Conservation (phyloP, 257 asterid genomes). For the Solanum paucissectum region DNA sequence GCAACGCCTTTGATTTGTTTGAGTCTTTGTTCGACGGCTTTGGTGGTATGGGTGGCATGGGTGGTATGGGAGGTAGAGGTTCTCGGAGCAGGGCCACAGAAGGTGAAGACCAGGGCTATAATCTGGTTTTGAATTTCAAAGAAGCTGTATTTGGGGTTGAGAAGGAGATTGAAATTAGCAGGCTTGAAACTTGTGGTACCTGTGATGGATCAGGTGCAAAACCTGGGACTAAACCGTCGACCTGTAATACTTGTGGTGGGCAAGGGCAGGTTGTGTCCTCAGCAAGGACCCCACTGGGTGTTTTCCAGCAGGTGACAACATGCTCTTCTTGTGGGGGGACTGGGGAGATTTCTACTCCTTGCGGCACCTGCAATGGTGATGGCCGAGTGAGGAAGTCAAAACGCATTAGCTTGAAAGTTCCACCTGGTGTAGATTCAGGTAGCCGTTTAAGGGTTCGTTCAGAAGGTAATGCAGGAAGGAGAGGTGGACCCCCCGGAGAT, state of each 20-base stretch:
- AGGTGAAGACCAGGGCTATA: conserved; percentile 89
- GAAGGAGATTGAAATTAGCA: conserved; percentile 81
- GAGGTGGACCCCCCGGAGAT: conserved; percentile 93
- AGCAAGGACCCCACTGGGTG: conserved; percentile 89
- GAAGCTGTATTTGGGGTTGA: conserved; percentile 91
- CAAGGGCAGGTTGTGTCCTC: conserved; percentile 91
- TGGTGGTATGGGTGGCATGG: conserved; percentile 92
- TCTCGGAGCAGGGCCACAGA: conserved; percentile 69
- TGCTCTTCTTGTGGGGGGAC: conserved; percentile 81
- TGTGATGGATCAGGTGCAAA: conserved; percentile 94
- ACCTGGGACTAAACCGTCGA: conserved; percentile 70
- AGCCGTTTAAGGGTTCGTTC: conserved; percentile 83
- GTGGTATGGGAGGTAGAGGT: conserved; percentile 74
- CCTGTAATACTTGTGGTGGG: conserved; percentile 76
- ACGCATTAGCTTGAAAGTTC: conserved; percentile 90
- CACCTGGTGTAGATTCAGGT: conserved; percentile 87
- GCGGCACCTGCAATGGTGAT: conserved; percentile 73
- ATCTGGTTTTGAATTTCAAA: conserved; percentile 69
- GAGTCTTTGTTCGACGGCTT: conserved; percentile 84
- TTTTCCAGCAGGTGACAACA: conserved; percentile 91
- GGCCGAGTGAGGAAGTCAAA: conserved; percentile 80
- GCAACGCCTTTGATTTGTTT: conserved; percentile 89
- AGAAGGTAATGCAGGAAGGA: conserved; percentile 83
- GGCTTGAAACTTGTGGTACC: conserved; percentile 81
- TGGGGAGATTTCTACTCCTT: conserved; percentile 80